Evolutionary conservation across 2,329 filamentous ascomycete species (phyloP), one percentile per base, ranked within the genome.

Genomic region (Penicillium verrucosum): DNA sequence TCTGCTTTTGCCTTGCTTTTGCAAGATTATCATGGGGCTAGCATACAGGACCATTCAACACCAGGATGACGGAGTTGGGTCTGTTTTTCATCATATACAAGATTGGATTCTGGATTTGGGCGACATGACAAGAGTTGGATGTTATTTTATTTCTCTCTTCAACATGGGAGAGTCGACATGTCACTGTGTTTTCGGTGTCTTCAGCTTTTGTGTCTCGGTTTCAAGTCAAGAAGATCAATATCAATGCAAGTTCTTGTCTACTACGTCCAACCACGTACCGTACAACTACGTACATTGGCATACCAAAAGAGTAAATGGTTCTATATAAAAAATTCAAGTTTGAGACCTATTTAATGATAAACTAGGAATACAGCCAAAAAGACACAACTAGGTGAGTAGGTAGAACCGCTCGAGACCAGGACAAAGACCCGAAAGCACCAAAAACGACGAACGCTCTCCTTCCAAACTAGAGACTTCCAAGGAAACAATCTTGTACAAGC

Each of bases 51-150:
- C 21, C 43, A 29, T 58, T 52, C 54, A 60, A 58, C 57, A 61
- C 43, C 32, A 48, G 54, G 51, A 58, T 57, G 52, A 54, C 60
- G 67, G 65, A 66, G 65, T 68, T 68, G 51, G 62, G 59, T 55
- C 32, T 42, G 12, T 23, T 49, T 49, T 27, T 12, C 12, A 49
- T 25, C 21, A 48, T 32, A 54, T 16, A 48, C 21, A 29, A 48
- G 23, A 40, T 41, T 25, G 36, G 21, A 48, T 23, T 29, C 32
- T 40, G 6, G 34, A 46, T 37, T 51, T 45, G 5, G 8, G 32
- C 5, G 30, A 41, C 44, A 51, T 9, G 30, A 60, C 32, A 57
- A 62, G 61, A 60, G 58, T 55, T 54, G 54, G 56, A 63, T 60
- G 5, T 53, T 6, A 21, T 38, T 18, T 34, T n/a, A 38, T 30